These are phyloP conservation scores for Leishmania arabica DNA, from an alignment of 208 protist genomes.

Conservation along the genomic window DNA sequence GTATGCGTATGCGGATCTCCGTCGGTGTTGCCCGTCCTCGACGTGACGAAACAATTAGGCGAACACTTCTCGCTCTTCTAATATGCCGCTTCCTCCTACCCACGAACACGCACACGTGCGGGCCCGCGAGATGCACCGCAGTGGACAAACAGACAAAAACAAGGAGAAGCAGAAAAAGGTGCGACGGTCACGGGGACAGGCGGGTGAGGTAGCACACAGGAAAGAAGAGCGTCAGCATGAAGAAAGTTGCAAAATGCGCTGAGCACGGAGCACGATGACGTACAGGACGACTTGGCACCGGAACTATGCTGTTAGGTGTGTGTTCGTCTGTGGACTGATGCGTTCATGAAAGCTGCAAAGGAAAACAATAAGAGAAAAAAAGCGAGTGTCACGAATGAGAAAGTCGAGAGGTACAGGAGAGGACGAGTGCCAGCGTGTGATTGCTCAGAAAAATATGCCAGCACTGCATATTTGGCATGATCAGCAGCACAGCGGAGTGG, in stretches of 20 bases:
- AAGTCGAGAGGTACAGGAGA: not conserved
- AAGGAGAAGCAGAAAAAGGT: not conserved
- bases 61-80: not conserved
- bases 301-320: not conserved
- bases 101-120: not conserved
- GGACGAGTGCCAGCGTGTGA: not conserved
- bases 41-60: not conserved
- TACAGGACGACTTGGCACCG: not conserved
- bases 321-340: not conserved
- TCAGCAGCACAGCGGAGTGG: conserved; percentile 6
- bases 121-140: not conserved
- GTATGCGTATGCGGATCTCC: not conserved
- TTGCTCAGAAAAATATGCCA: too few relatives aligned
- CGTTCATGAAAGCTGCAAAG: not conserved
- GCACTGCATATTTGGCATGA: not conserved
- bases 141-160: not conserved
- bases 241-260: not conserved
- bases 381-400: not conserved
- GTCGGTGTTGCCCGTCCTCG: not conserved
- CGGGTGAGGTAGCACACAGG: not conserved
- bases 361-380: not conserved
- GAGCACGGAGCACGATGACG: not conserved
- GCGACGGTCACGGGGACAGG: not conserved
- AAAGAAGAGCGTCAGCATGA: not conserved
- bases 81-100: not conserved